Conservation (phyloP, 805 yeast genomes). For the Lipomyces yamadae region DNA sequence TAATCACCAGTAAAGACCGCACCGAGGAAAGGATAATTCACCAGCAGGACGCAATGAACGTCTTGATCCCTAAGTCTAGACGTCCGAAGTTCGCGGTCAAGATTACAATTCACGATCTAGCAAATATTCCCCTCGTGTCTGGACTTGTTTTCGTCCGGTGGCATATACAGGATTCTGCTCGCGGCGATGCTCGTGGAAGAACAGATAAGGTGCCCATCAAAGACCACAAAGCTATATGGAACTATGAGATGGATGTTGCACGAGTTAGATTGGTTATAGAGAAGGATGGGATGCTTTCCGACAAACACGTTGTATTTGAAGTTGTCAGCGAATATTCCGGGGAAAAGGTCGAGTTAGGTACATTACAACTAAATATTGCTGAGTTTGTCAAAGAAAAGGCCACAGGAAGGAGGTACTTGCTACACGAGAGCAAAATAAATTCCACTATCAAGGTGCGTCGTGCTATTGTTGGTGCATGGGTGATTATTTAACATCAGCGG, state of each 20-base stretch:
- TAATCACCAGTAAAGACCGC: background rate
- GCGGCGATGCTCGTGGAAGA: slow-evolving; percentile 52
- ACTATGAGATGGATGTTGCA: slow-evolving; percentile 48
- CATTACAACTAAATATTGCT: slow-evolving; percentile 66
- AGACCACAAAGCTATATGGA: slow-evolving; percentile 60
- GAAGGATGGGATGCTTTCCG: slow-evolving; percentile 47
- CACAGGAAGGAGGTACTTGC: slow-evolving; percentile 64
- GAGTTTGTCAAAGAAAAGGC: slow-evolving; percentile 67
- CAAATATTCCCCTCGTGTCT: slow-evolving; percentile 81
- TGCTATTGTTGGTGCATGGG: background rate
- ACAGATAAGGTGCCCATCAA: slow-evolving; percentile 54
- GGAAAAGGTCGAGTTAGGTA: slow-evolving; percentile 63
- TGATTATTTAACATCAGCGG: background rate
- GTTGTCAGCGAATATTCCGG: slow-evolving; percentile 52
- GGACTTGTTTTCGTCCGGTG: slow-evolving; percentile 72
- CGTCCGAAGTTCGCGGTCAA: slow-evolving; percentile 66
- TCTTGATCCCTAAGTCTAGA: slow-evolving; percentile 27
- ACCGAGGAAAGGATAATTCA: background rate
- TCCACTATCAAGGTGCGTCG: slow-evolving; percentile 60
- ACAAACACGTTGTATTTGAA: slow-evolving; percentile 50
- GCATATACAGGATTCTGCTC: slow-evolving; percentile 58
- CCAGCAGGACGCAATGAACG: slow-evolving; percentile 19
- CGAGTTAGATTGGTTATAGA: slow-evolving; percentile 52
- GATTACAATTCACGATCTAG: slow-evolving; percentile 66
- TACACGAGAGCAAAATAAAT: slow-evolving; percentile 81